A percentile compares a stretch with the other conserved stretches of the same genome.
Evolutionary conservation across 768 basidiomycete species (phyloP).

Genomic region (Leccinum rimulosum): DNA sequence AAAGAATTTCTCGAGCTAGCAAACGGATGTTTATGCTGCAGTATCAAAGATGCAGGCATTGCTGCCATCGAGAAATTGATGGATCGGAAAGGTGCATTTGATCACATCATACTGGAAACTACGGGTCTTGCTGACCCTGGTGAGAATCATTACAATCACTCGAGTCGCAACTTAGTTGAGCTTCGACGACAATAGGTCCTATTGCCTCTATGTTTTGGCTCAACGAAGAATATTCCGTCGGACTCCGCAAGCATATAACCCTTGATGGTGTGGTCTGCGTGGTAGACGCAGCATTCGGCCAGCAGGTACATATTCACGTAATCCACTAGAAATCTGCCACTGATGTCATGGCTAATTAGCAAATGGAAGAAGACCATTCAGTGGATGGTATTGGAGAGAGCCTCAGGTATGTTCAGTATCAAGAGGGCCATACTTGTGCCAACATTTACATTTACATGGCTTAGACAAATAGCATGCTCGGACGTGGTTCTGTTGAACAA

Average conservation of each 20-base stretch:
- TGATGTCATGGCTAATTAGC: conserved; percentile 43
- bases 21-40: conserved; percentile 98
- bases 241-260: conserved; percentile 65
- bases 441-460: neutral
- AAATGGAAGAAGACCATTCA: conserved; percentile 79
- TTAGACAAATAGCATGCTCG: conserved; percentile 88
- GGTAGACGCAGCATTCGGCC: conserved; percentile 84
- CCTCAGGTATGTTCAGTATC: conserved; percentile 53
- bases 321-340: conserved; percentile 28
- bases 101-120: conserved; percentile 93
- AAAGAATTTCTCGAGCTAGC: conserved; percentile 91
- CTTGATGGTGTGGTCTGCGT: conserved; percentile 92
- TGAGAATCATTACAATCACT: conserved; percentile 27
- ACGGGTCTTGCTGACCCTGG: conserved; percentile 97
- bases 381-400: conserved; percentile 73
- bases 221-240: conserved; percentile 75
- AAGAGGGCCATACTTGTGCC: neutral
- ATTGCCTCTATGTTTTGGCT: conserved; percentile 87
- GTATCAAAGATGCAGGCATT: conserved; percentile 90
- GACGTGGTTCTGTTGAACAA: conserved; percentile 95
- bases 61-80: conserved; percentile 94
- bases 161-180: neutral
- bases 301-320: conserved; percentile 39
- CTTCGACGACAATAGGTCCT: conserved; percentile 48
- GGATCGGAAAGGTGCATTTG: conserved; percentile 82